A percentile compares a stretch with the other conserved stretches of the same genome.
These are phyloP conservation scores for Amaranthus palmeri DNA, from an alignment of 148 eudicot genomes.

Conservation along the genomic window DNA sequence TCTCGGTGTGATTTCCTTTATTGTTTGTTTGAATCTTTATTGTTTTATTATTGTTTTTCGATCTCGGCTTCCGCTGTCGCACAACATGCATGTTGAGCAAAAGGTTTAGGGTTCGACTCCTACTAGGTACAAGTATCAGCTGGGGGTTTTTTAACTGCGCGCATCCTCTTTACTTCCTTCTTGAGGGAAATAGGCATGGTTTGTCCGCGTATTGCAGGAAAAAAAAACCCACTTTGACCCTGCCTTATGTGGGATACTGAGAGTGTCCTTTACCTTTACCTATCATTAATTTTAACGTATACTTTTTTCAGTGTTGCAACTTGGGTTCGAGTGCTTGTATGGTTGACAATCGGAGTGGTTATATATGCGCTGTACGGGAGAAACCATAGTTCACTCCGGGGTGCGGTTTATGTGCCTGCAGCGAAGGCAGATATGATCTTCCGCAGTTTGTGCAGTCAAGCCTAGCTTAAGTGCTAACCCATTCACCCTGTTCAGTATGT, in stretches of 20 bases:
- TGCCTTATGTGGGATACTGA: too few relatives aligned
- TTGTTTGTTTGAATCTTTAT: too few relatives aligned
- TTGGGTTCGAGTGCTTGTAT: constrained; percentile 81
- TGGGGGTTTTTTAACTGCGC: neutral
- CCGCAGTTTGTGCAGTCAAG: constrained; percentile 20
- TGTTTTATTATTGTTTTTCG: too few relatives aligned
- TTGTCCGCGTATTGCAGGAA: too few relatives aligned
- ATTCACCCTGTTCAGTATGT: too few relatives aligned
- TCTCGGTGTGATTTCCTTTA: too few relatives aligned
- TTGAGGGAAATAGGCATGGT: too few relatives aligned
- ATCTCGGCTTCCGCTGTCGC: too few relatives aligned
- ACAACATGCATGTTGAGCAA: too few relatives aligned
- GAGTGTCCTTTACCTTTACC: neutral
- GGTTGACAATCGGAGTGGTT: constrained; percentile 61
- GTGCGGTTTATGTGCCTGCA: constrained; percentile 80
- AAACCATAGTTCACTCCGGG: constrained; percentile 53
- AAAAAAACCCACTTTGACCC: too few relatives aligned
- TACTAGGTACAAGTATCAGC: neutral
- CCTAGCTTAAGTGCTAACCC: neutral
- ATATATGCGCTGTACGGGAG: constrained; percentile 72
- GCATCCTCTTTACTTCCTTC: too few relatives aligned
- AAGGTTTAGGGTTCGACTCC: neutral
- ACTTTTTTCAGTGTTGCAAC: constrained; percentile 44
- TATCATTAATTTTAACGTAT: too few relatives aligned
- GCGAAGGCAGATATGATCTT: constrained; percentile 64